phyloP scores from a whole-genome alignment of 164 flowering plant genomes.

The Malania oleifera region DNA sequence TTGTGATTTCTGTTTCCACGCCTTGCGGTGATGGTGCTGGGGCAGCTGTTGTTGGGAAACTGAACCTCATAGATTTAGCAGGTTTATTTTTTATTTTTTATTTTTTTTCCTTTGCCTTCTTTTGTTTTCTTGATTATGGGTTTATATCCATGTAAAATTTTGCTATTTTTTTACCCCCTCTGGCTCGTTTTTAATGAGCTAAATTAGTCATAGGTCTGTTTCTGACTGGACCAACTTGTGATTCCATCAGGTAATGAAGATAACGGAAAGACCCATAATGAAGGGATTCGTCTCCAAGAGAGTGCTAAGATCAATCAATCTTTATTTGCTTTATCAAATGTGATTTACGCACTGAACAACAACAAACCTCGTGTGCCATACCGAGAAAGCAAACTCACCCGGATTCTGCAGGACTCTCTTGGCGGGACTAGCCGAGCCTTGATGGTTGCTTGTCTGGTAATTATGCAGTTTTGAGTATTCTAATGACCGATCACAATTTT shows the following conservation, averaged over 20 bases:
- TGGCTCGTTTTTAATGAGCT: no score
- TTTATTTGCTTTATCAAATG: conserved; percentile 84
- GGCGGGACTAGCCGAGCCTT: conserved; percentile 79
- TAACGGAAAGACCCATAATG: conserved; percentile 77
- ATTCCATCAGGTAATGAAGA: conserved; percentile 79
- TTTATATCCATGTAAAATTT: no score
- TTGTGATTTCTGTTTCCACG: conserved; percentile 56
- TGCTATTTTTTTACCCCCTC: no score
- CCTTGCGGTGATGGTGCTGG: conserved; percentile 36
- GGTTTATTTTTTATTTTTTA: no score
- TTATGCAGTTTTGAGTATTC: conserved; percentile 8
- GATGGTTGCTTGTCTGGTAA: conserved; percentile 93
- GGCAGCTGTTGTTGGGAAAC: conserved; percentile 49
- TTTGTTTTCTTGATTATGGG: no score
- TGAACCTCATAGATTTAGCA: conserved; percentile 94
- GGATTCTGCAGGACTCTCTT: conserved; percentile 93
- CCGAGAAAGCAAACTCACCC: conserved; percentile 90
- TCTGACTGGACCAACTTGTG: not conserved
- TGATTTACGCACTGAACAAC: conserved; percentile 86
- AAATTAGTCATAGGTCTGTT: no score
- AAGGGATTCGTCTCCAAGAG: conserved; percentile 85
- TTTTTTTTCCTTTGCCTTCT: no score
- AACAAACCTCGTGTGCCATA: conserved; percentile 70
- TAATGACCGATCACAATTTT: not conserved
- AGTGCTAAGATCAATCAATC: conserved; percentile 94